Percentiles rank a stretch among this genome's conserved stretches.
Conservation (phyloP, 345 rosid genomes). For the Pistacia integerrima region DNA sequence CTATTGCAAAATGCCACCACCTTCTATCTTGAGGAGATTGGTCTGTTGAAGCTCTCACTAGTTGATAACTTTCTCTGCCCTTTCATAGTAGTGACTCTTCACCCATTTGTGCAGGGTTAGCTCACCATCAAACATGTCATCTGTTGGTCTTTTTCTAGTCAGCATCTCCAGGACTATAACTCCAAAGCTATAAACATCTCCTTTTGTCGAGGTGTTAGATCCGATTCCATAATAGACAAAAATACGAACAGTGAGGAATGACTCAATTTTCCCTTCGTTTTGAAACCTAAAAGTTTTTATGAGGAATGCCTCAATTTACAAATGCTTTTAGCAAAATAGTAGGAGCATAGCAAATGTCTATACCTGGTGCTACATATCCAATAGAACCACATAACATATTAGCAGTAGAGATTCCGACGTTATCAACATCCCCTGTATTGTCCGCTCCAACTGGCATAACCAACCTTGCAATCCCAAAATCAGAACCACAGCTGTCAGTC, state of each 20-base stretch:
- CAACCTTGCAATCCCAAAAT: conserved; percentile 53
- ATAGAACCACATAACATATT: conserved; percentile 43
- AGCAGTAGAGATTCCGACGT: conserved; percentile 49
- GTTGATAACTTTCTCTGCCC: conserved; percentile 41
- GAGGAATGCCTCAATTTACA: too few relatives aligned
- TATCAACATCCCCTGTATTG: conserved; percentile 31
- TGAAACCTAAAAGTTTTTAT: too few relatives aligned
- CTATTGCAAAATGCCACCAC: conserved; percentile 48
- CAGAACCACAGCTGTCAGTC: conserved; percentile 64
- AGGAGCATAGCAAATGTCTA: neutral
- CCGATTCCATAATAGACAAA: conserved; percentile 36
- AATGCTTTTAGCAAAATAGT: too few relatives aligned
- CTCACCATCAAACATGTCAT: conserved; percentile 47
- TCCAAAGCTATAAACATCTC: conserved; percentile 60
- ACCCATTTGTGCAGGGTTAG: conserved; percentile 50
- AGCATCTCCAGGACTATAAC: conserved; percentile 51
- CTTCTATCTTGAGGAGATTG: conserved; percentile 40
- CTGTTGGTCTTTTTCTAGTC: conserved; percentile 52
- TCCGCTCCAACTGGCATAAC: conserved; percentile 35
- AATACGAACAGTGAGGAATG: too few relatives aligned
- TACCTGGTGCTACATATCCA: conserved; percentile 40
- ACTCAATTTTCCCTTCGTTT: too few relatives aligned
- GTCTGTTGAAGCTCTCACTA: conserved; percentile 40
- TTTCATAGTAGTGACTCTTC: conserved; percentile 35
- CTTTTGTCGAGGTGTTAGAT: conserved; percentile 43